Conservation (phyloP, 208 protist genomes). For the Borovskyia barvae region DNA sequence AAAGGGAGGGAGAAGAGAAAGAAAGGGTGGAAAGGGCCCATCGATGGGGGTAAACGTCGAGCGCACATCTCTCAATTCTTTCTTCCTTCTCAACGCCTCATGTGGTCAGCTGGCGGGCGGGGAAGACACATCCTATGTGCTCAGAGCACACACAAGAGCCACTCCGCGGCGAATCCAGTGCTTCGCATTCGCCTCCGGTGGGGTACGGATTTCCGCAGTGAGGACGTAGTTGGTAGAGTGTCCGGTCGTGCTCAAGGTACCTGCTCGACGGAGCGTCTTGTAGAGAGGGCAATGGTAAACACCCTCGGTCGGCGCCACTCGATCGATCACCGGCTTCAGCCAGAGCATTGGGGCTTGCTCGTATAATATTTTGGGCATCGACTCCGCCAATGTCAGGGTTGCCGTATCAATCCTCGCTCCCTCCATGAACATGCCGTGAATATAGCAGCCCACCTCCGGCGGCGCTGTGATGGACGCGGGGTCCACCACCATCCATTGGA, state of each 20-base stretch:
- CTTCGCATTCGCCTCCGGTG: slow-evolving; percentile 74
- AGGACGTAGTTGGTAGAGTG: slow-evolving; percentile 98
- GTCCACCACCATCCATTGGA: slow-evolving; percentile 62
- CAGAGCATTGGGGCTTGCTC: slow-evolving; percentile 92
- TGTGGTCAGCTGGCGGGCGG: no score
- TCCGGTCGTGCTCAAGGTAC: slow-evolving; percentile 96
- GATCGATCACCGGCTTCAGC: slow-evolving; percentile 86
- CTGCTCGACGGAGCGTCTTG: slow-evolving; percentile 95
- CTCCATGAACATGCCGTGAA: slow-evolving; percentile 96
- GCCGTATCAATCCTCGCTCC: slow-evolving; percentile 81
- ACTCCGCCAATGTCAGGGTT: slow-evolving; percentile 79
- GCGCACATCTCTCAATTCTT: neutral
- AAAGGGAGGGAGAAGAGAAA: neutral
- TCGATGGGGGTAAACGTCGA: slow-evolving; percentile 1
- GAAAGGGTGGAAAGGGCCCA: neutral
- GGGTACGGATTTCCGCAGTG: slow-evolving; percentile 92
- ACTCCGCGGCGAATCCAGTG: slow-evolving; percentile 97
- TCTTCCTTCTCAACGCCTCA: no score
- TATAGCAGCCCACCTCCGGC: slow-evolving; percentile 90
- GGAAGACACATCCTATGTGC: slow-evolving; percentile 27
- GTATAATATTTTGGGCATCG: slow-evolving; percentile 93
- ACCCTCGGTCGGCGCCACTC: slow-evolving; percentile 37
- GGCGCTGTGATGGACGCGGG: slow-evolving; percentile 40
- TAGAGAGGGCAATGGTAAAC: slow-evolving; percentile 91
- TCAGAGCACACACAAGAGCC: slow-evolving; percentile 83